Conservation (phyloP, 257 asterid species). For the Verbena officinalis region DNA sequence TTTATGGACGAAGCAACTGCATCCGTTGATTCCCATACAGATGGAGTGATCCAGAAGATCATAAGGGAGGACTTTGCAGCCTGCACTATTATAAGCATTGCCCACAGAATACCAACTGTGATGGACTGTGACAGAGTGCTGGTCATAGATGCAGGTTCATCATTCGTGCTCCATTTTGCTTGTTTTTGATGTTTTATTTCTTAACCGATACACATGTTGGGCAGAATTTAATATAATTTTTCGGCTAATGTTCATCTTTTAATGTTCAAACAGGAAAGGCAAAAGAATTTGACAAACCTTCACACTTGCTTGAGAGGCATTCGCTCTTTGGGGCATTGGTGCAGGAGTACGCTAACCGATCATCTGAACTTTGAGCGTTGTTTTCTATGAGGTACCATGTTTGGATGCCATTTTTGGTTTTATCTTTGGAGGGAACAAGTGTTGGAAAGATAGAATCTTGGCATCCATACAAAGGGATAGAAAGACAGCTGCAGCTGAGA, state of each 20-base stretch:
- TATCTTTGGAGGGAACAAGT: not conserved
- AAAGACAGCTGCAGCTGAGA: not conserved
- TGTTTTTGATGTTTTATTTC: not conserved
- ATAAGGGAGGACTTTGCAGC: conserved; percentile 85
- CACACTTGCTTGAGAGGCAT: conserved; percentile 69
- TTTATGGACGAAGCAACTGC: conserved; percentile 99
- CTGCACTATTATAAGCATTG: conserved; percentile 94
- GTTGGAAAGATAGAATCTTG: not conserved
- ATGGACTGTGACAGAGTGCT: conserved; percentile 95
- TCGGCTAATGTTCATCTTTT: not conserved
- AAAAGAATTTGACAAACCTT: conserved; percentile 77
- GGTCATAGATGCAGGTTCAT: conserved; percentile 90
- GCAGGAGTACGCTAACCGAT: conserved; percentile 90
- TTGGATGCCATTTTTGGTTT: not conserved
- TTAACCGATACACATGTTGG: no score
- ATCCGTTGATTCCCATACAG: conserved; percentile 90
- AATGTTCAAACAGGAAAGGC: conserved; percentile 56
- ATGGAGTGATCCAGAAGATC: conserved; percentile 88
- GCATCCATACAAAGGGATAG: conserved; percentile 2
- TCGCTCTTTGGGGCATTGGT: conserved; percentile 95
- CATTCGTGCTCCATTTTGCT: conserved; percentile 13
- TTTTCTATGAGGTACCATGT: not conserved
- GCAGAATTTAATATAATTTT: not conserved
- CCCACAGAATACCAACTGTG: conserved; percentile 94
- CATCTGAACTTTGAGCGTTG: conserved; percentile 59